Conservation (phyloP, 352 stramenopile species). For the Saprolegnia diclina region DNA sequence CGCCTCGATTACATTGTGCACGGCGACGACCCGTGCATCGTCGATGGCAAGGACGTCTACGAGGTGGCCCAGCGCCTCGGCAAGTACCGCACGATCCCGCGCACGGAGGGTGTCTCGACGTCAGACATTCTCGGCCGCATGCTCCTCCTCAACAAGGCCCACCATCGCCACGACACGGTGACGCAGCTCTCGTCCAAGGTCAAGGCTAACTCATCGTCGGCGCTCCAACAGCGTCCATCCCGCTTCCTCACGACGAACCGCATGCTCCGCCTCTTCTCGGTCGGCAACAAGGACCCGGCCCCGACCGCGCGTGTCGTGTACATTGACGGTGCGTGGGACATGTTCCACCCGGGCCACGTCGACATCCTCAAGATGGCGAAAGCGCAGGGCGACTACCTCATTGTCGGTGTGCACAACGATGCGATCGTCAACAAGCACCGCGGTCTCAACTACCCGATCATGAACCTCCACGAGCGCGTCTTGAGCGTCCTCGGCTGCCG, state of each 20-base stretch:
- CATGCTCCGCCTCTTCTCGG: conserved; percentile 91
- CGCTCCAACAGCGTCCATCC: conserved; percentile 61
- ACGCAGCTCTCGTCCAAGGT: conserved; percentile 74
- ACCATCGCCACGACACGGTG: conserved; percentile 83
- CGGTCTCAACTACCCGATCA: conserved; percentile 93
- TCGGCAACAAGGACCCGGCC: conserved; percentile 82
- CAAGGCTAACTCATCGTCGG: conserved; percentile 33
- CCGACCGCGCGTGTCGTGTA: conserved; percentile 93
- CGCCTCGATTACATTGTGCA: conserved; percentile 99
- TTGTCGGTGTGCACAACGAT: conserved; percentile 96
- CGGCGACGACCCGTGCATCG: conserved; percentile 98
- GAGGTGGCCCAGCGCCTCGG: conserved; percentile 93
- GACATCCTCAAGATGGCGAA: conserved; percentile 93
- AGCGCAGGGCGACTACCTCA: conserved; percentile 91
- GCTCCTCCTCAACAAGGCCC: conserved; percentile 94
- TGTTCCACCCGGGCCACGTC: conserved; percentile 98
- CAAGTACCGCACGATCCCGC: conserved; percentile 95
- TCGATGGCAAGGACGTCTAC: conserved; percentile 98
- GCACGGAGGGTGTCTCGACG: conserved; percentile 95
- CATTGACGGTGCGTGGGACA: conserved; percentile 97
- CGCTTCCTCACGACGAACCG: conserved; percentile 96
- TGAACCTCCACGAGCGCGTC: conserved; percentile 98
- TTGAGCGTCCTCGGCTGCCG: conserved; percentile 95
- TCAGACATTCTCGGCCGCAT: conserved; percentile 99
- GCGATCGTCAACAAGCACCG: conserved; percentile 84